Evolutionary conservation across 169 alveolate genomes (phyloP).

Genomic region (Plasmodium billcollinsi): DNA sequence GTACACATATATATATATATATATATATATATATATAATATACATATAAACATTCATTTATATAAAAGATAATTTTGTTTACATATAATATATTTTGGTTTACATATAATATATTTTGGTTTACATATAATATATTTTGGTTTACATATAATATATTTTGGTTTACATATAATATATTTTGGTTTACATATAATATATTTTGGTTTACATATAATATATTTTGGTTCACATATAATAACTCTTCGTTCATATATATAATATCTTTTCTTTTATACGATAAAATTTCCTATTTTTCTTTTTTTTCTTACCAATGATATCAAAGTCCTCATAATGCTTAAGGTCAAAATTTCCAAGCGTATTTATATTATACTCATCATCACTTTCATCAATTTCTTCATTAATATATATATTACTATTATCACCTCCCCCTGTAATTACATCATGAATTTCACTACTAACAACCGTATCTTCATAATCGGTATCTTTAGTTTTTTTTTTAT

Average conservation of each 20-base stretch:
- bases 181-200: too few relatives aligned
- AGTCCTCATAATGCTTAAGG: conserved; percentile 61
- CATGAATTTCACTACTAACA: conserved; percentile 2
- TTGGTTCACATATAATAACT: too few relatives aligned
- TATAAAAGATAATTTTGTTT: neutral
- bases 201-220: neutral
- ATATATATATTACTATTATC: conserved; percentile 13
- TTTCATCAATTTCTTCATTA: conserved; percentile 74
- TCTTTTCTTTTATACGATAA: neutral
- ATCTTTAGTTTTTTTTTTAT: conserved; percentile 7
- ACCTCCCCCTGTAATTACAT: neutral
- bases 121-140: too few relatives aligned
- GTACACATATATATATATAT: too few relatives aligned
- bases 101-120: too few relatives aligned
- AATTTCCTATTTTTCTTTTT: neutral
- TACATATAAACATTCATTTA: neutral
- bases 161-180: too few relatives aligned
- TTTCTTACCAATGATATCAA: conserved; percentile 63
- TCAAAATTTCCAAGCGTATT: conserved; percentile 71
- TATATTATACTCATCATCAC: conserved; percentile 76
- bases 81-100: too few relatives aligned
- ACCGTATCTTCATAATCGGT: conserved; percentile 34
- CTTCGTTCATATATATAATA: too few relatives aligned
- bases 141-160: too few relatives aligned
- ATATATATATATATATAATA: neutral